Evolutionary conservation across 305 asterid species (phyloP), one percentile per base, ranked within the genome.

Genomic region (Stenogyne calaminthoides): DNA sequence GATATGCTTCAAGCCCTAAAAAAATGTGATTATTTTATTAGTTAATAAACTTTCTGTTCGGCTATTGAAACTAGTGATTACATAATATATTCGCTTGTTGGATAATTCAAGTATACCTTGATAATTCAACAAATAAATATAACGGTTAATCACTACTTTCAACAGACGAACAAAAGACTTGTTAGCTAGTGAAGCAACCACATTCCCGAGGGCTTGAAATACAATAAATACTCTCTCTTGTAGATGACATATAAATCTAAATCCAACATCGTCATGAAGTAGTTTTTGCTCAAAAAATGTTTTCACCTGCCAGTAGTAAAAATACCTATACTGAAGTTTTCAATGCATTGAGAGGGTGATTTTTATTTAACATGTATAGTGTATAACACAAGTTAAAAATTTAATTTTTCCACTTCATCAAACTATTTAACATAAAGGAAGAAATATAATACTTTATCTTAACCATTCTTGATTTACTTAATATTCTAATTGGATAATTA

Each of bases 261-360:
- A 63, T 22, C 83, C 86, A 52, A 58, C 69, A 72, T 71, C 74
- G 69, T 79, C 80, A 77, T 68, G 74, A 79, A 83, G 34, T 49
- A 83, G 71, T 37, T 63, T 81, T 52, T 56, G 66, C 64, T 81
- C 20, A 69, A 85, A 67, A 32, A 74, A 60, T 25, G 82, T 74
- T n/a, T n/a, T n/a, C n/a, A n/a, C n/a, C n/a, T 55, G 84, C 78
- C 4, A 62, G 32, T 2, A 42, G 15, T 40, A 16, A 54, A 39
- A 55, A 47, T 29, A 46, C 2, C 7, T 22, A 12, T 9, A 32
- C 14, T 9, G 20, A 49, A 18, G 32, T 12, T 29, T 67, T 3
- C 12, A 16, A 12, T 19, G 49, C 7, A 20, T 22, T 22, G 6
- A 12, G 52, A 44, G 7, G 9, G 46, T 34, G 39, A 16, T n/a